phyloP scores from a whole-genome alignment of 2,329 filamentous ascomycete genomes.

The Microascus cirrosus region DNA sequence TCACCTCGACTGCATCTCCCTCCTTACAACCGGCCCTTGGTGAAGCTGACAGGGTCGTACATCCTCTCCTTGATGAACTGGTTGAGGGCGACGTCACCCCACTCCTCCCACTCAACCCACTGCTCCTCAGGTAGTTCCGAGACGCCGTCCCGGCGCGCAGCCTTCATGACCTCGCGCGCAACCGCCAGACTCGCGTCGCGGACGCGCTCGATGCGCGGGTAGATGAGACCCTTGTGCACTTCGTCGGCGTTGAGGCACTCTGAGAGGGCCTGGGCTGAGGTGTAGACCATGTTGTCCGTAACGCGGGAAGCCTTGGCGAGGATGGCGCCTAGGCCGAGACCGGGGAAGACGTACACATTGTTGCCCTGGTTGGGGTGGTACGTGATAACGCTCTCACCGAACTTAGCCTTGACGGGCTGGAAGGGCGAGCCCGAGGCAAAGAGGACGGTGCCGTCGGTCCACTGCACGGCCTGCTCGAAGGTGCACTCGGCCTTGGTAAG shows the following conservation, averaged over 20 bases:
- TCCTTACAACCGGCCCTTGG: constrained; percentile 2
- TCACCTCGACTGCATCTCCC: background rate
- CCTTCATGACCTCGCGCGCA: constrained; percentile 85
- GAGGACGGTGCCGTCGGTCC: constrained; percentile 84
- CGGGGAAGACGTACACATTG: constrained; percentile 90
- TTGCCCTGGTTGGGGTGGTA: constrained; percentile 78
- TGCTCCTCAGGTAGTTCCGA: constrained; percentile 55
- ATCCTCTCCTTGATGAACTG: constrained; percentile 48
- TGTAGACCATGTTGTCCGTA: constrained; percentile 96
- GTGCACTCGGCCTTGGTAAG: constrained; percentile 91
- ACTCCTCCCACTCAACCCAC: constrained; percentile 64
- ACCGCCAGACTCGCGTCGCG: constrained; percentile 81
- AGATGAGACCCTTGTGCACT: constrained; percentile 72
- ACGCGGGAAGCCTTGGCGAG: constrained; percentile 77
- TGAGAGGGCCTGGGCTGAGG: constrained; percentile 72
- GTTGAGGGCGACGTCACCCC: constrained; percentile 52
- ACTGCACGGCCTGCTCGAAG: constrained; percentile 81
- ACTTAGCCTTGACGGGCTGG: constrained; percentile 52
- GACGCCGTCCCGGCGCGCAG: constrained; percentile 73
- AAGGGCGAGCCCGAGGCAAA: constrained; percentile 96
- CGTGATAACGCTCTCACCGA: constrained; percentile 47
- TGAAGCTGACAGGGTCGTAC: constrained; percentile 41
- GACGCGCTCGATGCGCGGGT: constrained; percentile 84
- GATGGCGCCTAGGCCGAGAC: constrained; percentile 87
- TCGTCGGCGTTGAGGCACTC: constrained; percentile 72